Conservation (phyloP, 257 asterid species). For the Lithospermum erythrorhizon region DNA sequence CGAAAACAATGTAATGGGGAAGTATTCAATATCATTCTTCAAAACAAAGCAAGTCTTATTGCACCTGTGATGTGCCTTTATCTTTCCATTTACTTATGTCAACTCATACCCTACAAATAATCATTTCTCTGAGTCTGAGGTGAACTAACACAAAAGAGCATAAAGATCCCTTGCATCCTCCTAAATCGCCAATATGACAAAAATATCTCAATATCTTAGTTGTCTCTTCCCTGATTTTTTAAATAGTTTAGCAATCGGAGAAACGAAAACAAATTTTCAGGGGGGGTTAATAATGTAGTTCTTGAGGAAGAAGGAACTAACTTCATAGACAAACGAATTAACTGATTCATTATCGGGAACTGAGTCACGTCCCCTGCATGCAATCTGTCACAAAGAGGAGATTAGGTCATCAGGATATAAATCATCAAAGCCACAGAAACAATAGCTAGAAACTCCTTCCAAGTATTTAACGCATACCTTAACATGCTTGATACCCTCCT, state of each 20-base stretch:
- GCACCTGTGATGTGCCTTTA: too few species aligned
- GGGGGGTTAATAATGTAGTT: too few species aligned
- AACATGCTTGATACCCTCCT: conserved; percentile 83
- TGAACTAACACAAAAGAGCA: background rate
- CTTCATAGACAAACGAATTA: conserved; percentile 83
- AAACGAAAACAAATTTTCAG: background rate
- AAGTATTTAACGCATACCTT: conserved; percentile 42
- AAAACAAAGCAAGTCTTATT: too few species aligned
- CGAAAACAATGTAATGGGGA: background rate
- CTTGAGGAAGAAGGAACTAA: conserved; percentile 13
- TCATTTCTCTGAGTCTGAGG: background rate
- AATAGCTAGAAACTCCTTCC: background rate
- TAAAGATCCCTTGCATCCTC: background rate
- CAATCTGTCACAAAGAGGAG: conserved; percentile 39
- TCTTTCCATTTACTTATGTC: background rate
- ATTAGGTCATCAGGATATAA: background rate
- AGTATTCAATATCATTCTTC: background rate
- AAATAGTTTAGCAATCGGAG: too few species aligned
- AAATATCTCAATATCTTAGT: too few species aligned
- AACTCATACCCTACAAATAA: background rate
- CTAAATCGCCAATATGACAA: background rate
- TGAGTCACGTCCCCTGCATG: conserved; percentile 97
- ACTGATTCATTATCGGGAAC: conserved; percentile 90
- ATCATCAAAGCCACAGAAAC: background rate
- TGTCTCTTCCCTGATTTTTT: too few species aligned